A percentile compares a stretch with the other conserved stretches of the same genome.
phyloP scores from a whole-genome alignment of 225 moss, liverwort and hornwort genomes.

The Polytrichum commune region DNA sequence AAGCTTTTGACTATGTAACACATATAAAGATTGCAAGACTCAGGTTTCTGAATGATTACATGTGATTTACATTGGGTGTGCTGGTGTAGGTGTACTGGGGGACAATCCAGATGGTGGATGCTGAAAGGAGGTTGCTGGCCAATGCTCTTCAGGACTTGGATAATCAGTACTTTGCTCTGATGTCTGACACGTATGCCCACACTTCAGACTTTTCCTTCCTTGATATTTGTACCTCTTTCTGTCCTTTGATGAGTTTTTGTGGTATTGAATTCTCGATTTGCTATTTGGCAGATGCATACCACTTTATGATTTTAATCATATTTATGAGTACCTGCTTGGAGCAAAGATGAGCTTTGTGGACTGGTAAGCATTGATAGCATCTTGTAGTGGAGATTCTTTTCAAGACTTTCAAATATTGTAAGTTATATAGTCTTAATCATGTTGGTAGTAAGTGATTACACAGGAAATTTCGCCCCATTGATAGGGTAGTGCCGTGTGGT shows the following conservation, averaged over 20 bases:
- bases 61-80: too few species aligned
- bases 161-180: slow-evolving; percentile 67
- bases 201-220: too few species aligned
- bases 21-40: neutral
- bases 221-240: neutral
- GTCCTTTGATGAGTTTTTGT: neutral
- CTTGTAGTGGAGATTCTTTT: too few species aligned
- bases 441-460: too few species aligned
- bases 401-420: too few species aligned
- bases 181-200: slow-evolving; percentile 58
- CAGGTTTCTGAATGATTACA: neutral
- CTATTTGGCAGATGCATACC: slow-evolving; percentile 72
- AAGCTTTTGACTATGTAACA: too few species aligned
- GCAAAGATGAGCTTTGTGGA: slow-evolving; percentile 76
- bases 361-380: slow-evolving; percentile 16
- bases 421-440: too few species aligned
- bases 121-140: slow-evolving; percentile 75
- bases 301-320: slow-evolving; percentile 67
- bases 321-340: slow-evolving; percentile 57
- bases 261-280: too few species aligned
- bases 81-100: slow-evolving; percentile 73
- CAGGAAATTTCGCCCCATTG: too few species aligned
- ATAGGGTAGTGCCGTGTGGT: too few species aligned
- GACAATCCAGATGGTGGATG: slow-evolving; percentile 86
- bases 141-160: slow-evolving; percentile 63